These are phyloP conservation scores for Bertia moriformis DNA, from an alignment of 2,329 filamentous ascomycete genomes.

Conservation along the genomic window DNA sequence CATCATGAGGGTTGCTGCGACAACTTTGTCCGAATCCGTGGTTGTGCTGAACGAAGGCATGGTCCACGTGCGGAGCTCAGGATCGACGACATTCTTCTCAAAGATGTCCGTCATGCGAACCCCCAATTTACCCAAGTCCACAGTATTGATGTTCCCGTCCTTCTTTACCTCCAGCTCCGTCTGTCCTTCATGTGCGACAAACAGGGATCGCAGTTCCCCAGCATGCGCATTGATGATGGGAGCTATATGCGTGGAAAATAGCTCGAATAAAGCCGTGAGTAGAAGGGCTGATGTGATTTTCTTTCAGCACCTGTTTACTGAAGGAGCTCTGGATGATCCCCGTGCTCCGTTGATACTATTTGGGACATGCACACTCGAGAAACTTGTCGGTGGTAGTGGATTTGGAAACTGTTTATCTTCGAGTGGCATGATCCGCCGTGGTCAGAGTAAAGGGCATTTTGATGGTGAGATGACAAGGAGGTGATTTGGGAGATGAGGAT, in stretches of 20 bases:
- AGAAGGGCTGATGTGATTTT: slow-evolving; percentile 9
- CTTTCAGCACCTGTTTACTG: background rate
- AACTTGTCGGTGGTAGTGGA: too few relatives aligned
- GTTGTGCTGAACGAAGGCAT: slow-evolving; percentile 26
- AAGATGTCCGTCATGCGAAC: slow-evolving; percentile 21
- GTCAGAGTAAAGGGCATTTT: too few relatives aligned
- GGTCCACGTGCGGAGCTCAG: slow-evolving; percentile 25
- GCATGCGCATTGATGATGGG: slow-evolving; percentile 31
- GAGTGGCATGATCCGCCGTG: too few relatives aligned
- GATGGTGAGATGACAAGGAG: too few relatives aligned
- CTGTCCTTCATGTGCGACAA: slow-evolving; percentile 27
- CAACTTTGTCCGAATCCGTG: slow-evolving; percentile 19
- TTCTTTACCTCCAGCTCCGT: slow-evolving; percentile 18
- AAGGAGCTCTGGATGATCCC: too few relatives aligned
- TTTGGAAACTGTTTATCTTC: too few relatives aligned
- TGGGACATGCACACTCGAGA: too few relatives aligned
- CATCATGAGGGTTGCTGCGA: slow-evolving; percentile 27
- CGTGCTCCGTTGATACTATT: too few relatives aligned
- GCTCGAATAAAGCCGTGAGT: slow-evolving; percentile 26
- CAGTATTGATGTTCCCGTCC: slow-evolving; percentile 7
- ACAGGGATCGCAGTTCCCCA: slow-evolving; percentile 26
- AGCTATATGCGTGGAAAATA: slow-evolving; percentile 29
- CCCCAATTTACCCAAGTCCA: slow-evolving; percentile 9
- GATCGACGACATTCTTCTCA: slow-evolving; percentile 20
- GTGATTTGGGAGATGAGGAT: too few relatives aligned